phyloP scores from a whole-genome alignment of 2,329 filamentous ascomycete genomes.

The Cadophora malorum region DNA sequence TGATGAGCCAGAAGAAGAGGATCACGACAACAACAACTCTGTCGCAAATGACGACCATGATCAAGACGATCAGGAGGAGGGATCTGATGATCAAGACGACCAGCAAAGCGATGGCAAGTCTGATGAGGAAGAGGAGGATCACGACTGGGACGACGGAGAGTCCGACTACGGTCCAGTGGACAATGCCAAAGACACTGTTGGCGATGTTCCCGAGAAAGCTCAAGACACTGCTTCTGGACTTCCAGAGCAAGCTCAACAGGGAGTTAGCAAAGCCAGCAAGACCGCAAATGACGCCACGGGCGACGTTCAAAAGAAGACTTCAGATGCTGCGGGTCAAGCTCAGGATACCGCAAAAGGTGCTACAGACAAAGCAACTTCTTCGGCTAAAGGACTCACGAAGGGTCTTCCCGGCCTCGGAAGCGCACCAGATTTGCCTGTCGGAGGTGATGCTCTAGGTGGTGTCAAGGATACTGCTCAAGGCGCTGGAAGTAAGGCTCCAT shows the following conservation, averaged over 20 bases:
- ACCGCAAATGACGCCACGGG: constrained; percentile 5
- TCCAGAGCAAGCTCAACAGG: constrained; percentile 13
- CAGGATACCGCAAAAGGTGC: constrained; percentile 20
- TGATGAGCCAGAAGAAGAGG: constrained; percentile 24
- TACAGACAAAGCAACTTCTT: constrained; percentile 23
- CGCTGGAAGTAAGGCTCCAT: constrained; percentile 3
- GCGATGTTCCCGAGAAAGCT: constrained; percentile 9
- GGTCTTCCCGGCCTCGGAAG: constrained; percentile 15
- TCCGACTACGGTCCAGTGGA: constrained; percentile 22
- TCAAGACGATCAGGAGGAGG: constrained; percentile 21
- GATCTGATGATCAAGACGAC: constrained; percentile 25
- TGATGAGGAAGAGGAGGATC: constrained; percentile 26
- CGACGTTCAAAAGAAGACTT: constrained; percentile 18
- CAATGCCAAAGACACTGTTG: constrained; percentile 15
- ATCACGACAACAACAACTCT: constrained; percentile 12
- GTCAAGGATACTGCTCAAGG: constrained; percentile 10
- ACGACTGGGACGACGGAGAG: constrained; percentile 20
- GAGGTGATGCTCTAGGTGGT: constrained; percentile 1
- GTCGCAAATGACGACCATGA: constrained; percentile 7
- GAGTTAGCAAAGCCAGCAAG: constrained; percentile 14
- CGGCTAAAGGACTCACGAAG: constrained; percentile 21
- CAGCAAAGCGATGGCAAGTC: constrained; percentile 25
- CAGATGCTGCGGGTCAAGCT: constrained; percentile 15
- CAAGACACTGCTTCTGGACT: constrained; percentile 15
- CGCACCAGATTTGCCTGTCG: neutral